Evolutionary conservation across 345 rosid species (phyloP).

Genomic region (Linum lewisii): DNA sequence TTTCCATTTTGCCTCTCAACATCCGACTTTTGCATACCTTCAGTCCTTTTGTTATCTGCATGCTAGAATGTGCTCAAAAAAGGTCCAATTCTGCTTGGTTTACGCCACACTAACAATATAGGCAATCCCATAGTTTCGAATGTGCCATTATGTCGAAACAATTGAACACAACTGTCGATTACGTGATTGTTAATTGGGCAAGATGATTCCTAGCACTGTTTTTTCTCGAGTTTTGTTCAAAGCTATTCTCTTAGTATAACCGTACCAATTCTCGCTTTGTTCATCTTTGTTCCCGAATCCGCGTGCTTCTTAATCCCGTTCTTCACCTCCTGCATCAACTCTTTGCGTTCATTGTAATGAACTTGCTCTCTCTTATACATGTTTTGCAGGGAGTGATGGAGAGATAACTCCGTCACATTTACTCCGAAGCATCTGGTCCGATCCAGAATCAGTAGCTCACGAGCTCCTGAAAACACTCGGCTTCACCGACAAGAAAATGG

Average conservation of each 20-base stretch:
- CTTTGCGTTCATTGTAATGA: neutral
- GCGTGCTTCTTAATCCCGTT: too few species aligned
- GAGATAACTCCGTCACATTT: slow-evolving; percentile 67
- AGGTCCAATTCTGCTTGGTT: neutral
- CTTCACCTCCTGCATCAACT: too few species aligned
- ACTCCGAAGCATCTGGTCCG: slow-evolving; percentile 78
- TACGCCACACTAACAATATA: neutral
- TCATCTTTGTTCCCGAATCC: neutral
- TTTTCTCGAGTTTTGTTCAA: neutral
- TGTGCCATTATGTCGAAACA: neutral
- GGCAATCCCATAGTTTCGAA: neutral
- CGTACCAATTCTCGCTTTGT: neutral
- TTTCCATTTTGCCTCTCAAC: neutral
- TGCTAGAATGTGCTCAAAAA: neutral
- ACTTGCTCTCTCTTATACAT: slow-evolving; percentile 2
- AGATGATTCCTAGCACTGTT: neutral
- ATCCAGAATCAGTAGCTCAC: slow-evolving; percentile 74
- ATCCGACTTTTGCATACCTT: neutral
- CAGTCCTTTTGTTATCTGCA: neutral
- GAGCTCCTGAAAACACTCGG: slow-evolving; percentile 50
- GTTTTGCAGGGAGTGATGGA: slow-evolving; percentile 56
- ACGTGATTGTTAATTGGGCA: neutral
- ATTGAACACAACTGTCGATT: neutral
- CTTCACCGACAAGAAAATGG: slow-evolving; percentile 72
- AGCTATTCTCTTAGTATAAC: neutral